Base-by-base conservation (phyloP, 2,329 filamentous ascomycete species). In the Fusarium verrucosum region DNA sequence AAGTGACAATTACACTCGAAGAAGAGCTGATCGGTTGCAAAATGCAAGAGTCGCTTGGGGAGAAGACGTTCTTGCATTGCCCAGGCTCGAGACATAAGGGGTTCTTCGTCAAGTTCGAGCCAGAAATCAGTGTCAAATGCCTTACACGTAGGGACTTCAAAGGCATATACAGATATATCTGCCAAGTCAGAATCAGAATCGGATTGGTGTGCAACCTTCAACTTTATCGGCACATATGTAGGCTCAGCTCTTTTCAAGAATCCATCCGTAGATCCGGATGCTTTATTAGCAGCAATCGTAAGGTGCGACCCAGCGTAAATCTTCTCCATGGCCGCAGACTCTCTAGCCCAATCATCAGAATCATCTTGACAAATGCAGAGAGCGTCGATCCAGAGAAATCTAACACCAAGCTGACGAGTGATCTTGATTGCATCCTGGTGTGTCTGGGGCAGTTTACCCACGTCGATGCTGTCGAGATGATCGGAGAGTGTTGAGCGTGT, bases 311-410 rank as follows among this genome's bases (percentile, higher is more conserved):
- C 47, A 1, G 59, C 44, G 10, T 63, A 63, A 4, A 65, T 47
- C 11, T 42, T 26, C 4, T 53, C n/a, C 59, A 65, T 65, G 1
- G 47, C 43, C 6, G 55, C 59, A 25, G 59, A 52, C 11, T 60
- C 59, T 22, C 44, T 22, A 0, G 46, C 33, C 55, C 62, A 65
- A 2, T 66, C 52, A 11, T 62, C 50, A 1, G 22, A 0, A 9
- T 65, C 61, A 3, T 62, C 63, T 17, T 66, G 57, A 4, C 51
- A 58, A 11, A 66, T 65, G 11, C 53, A 65, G 10, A 54, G 10
- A 0, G 56, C 54, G 16, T 66, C 63, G 4, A 66, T 62, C 61
- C 63, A 65, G 0, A 66, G 38, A 10, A 10, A 62, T 1, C 46
- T 35, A 5, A 55, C 17, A 2, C 52, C 60, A 1, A 66, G 42